These are phyloP conservation scores for Pigoraptor vietnamica DNA, from an alignment of 78 protist genomes.

Conservation along the genomic window DNA sequence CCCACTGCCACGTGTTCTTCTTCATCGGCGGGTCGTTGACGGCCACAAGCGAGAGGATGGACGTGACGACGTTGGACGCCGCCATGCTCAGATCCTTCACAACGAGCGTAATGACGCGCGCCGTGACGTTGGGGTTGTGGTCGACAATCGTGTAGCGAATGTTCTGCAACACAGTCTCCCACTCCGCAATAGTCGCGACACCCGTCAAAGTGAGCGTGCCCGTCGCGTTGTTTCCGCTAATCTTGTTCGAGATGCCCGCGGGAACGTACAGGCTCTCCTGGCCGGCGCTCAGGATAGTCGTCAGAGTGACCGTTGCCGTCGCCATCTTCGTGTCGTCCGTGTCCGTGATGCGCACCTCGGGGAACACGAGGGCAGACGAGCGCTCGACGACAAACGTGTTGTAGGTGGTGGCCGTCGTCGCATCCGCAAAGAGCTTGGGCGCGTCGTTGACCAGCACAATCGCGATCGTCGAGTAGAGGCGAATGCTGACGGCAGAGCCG, in stretches of 20 bases:
- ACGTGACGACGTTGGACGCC: background rate
- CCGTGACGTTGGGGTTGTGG: background rate
- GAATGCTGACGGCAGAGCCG: background rate
- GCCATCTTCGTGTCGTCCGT: background rate
- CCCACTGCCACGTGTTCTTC: background rate
- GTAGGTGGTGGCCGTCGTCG: background rate
- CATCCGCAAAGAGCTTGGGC: background rate
- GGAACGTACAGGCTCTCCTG: background rate
- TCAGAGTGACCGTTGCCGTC: background rate
- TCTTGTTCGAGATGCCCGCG: background rate
- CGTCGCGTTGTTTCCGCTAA: background rate
- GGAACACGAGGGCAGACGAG: background rate
- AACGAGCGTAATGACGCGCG: background rate
- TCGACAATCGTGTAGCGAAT: background rate
- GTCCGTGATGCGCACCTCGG: background rate
- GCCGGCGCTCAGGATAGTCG: background rate
- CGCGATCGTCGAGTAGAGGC: background rate
- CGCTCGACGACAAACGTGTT: background rate
- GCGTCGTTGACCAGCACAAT: background rate
- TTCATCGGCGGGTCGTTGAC: background rate
- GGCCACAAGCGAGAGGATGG: background rate
- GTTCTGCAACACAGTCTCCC: background rate
- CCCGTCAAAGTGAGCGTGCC: background rate
- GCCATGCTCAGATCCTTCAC: background rate
- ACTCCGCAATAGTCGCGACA: background rate